These are phyloP conservation scores for Fagopyrum tataricum DNA, from an alignment of 148 eudicot species.

Conservation along the genomic window DNA sequence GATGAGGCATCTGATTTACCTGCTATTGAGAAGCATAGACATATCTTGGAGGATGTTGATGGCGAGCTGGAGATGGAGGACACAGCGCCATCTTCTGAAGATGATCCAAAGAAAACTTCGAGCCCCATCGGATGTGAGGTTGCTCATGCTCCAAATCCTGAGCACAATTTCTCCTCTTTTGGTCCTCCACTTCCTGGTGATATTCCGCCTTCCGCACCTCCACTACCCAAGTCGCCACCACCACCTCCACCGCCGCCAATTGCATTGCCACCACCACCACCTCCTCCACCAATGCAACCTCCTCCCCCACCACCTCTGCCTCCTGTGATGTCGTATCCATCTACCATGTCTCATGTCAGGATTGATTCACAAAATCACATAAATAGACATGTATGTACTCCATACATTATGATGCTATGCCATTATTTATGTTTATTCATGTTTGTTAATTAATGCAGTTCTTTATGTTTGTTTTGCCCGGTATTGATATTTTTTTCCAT, in stretches of 20 bases:
- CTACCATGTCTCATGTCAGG: slow-evolving; percentile 27
- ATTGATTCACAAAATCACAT: slow-evolving; percentile 27
- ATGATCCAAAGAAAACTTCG: slow-evolving; percentile 25
- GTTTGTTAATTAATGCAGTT: too few species aligned
- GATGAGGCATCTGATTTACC: slow-evolving; percentile 22
- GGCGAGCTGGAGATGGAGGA: slow-evolving; percentile 99
- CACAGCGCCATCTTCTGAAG: slow-evolving; percentile 68
- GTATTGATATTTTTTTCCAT: neutral
- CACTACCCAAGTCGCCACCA: slow-evolving; percentile 38
- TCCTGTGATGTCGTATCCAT: slow-evolving; percentile 7
- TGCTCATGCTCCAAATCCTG: slow-evolving; percentile 30
- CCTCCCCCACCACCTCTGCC: slow-evolving; percentile 5
- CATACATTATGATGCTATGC: neutral
- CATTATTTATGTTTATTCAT: neutral
- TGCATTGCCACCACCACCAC: slow-evolving; percentile 35
- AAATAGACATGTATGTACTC: slow-evolving; percentile 32
- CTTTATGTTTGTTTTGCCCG: neutral
- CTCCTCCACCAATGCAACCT: slow-evolving; percentile 22
- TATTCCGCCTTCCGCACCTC: slow-evolving; percentile 52
- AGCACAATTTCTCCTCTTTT: slow-evolving; percentile 26
- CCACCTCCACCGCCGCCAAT: slow-evolving; percentile 28
- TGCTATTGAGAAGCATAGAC: slow-evolving; percentile 47
- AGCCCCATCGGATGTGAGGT: neutral
- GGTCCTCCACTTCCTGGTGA: slow-evolving; percentile 51
- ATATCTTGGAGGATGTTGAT: slow-evolving; percentile 93